These are phyloP conservation scores for Penicillium olsonii DNA, from an alignment of 2,329 filamentous ascomycete species.

Conservation along the genomic window DNA sequence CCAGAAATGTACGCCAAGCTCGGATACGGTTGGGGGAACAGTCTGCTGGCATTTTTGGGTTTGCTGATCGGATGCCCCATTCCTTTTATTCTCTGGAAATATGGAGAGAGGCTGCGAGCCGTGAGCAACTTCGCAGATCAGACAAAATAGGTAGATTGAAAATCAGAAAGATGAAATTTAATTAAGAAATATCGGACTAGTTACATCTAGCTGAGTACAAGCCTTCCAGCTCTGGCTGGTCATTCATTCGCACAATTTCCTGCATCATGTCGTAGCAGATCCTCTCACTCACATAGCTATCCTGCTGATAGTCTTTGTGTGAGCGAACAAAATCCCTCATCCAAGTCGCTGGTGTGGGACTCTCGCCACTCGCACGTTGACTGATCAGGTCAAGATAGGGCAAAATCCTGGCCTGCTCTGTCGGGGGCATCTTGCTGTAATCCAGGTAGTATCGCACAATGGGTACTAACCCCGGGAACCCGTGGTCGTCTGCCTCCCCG, in stretches of 20 bases:
- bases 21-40: conserved; percentile 36
- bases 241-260: conserved; percentile 8
- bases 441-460: conserved; percentile 15
- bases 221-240: not conserved
- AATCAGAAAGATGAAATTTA: not conserved
- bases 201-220: not conserved
- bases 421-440: conserved; percentile 1
- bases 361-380: conserved; percentile 12
- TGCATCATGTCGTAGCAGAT: conserved; percentile 18
- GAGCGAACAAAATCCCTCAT: conserved; percentile 14
- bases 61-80: conserved; percentile 43
- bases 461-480: conserved; percentile 14
- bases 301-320: conserved; percentile 14
- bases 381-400: conserved; percentile 14
- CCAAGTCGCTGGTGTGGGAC: conserved; percentile 16
- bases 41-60: conserved; percentile 35
- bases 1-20: conserved; percentile 33
- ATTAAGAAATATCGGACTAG: not conserved
- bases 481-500: conserved; percentile 3
- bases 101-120: conserved; percentile 43
- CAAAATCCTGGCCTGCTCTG: conserved; percentile 4
- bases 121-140: conserved; percentile 46
- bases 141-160: too few species aligned
- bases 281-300: conserved; percentile 14
- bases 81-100: conserved; percentile 50